Percentiles rank a stretch among this genome's conserved stretches.
Evolutionary conservation across 768 basidiomycete species (phyloP).

Genomic region (Chlorophyllum brunneum): DNA sequence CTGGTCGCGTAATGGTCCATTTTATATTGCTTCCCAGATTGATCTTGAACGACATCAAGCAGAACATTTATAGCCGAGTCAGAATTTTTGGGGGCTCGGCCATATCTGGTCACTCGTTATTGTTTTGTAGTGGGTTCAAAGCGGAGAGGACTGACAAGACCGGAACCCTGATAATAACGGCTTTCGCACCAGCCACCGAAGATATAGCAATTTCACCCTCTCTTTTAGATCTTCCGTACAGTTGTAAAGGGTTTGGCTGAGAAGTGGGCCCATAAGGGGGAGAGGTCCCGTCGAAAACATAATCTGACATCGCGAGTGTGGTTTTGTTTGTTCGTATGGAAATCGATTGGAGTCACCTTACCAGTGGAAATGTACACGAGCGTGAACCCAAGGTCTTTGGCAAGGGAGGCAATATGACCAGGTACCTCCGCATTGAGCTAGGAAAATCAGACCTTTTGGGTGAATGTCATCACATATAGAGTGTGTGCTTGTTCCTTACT

Average conservation of each 20-base stretch:
- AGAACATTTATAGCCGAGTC: conserved; percentile 91
- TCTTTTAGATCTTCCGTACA: conserved; percentile 85
- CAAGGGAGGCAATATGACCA: conserved; percentile 62
- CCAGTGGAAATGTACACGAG: conserved; percentile 94
- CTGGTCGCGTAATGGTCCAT: conserved; percentile 96
- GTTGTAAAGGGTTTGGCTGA: conserved; percentile 76
- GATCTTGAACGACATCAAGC: conserved; percentile 81
- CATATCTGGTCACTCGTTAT: conserved; percentile 56
- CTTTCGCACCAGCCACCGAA: conserved; percentile 50
- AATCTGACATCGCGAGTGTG: conserved; percentile 48
- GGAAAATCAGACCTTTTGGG: neutral
- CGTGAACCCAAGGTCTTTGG: conserved; percentile 56
- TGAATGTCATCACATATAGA: neutral
- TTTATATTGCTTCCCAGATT: conserved; percentile 82
- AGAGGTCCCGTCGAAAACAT: conserved; percentile 92
- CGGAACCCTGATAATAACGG: conserved; percentile 81
- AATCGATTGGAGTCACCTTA: conserved; percentile 21
- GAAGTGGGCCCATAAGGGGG: conserved; percentile 83
- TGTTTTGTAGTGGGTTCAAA: conserved; percentile 2
- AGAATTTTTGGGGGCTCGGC: conserved; percentile 76
- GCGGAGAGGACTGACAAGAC: conserved; percentile 57
- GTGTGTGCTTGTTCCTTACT: conserved; percentile 33
- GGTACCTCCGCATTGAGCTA: conserved; percentile 84
- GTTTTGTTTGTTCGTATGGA: neutral
- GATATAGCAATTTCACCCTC: conserved; percentile 83